Evolutionary conservation across 768 basidiomycete species (phyloP).

Genomic region (Leucocoprinus sp.): DNA sequence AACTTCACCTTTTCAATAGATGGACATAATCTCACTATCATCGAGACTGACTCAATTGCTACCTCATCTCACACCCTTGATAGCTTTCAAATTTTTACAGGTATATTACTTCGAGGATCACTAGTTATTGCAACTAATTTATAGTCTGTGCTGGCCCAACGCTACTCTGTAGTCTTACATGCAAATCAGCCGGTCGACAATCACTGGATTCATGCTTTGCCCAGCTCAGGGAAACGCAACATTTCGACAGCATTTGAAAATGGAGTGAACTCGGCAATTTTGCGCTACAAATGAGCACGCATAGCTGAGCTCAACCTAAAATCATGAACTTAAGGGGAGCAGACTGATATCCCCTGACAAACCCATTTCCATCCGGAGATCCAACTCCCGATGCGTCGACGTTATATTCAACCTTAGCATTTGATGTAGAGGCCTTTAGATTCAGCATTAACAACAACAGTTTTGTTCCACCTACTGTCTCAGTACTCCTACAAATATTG

Average conservation of each 20-base stretch:
- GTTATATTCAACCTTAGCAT: slow-evolving; percentile 23
- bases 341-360: slow-evolving; percentile 24
- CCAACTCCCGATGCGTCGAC: slow-evolving; percentile 31
- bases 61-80: slow-evolving; percentile 22
- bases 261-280: slow-evolving; percentile 38
- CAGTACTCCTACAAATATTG: slow-evolving; percentile 33
- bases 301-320: slow-evolving; percentile 23
- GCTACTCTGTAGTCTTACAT: slow-evolving; percentile 31
- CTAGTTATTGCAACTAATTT: background rate
- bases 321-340: slow-evolving; percentile 20
- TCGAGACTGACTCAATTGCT: slow-evolving; percentile 26
- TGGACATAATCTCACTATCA: slow-evolving; percentile 30
- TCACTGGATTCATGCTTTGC: slow-evolving; percentile 27
- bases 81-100: slow-evolving; percentile 15
- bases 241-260: slow-evolving; percentile 18
- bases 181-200: slow-evolving; percentile 29
- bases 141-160: slow-evolving; percentile 23
- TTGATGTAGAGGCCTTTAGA: slow-evolving; percentile 12
- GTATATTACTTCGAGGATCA: slow-evolving; percentile 4
- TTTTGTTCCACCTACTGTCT: slow-evolving; percentile 24
- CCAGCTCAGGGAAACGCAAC: slow-evolving; percentile 16
- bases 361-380: slow-evolving; percentile 25
- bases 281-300: slow-evolving; percentile 32
- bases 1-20: slow-evolving; percentile 38
- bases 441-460: slow-evolving; percentile 18